Evolutionary conservation across 83 land plant species (phyloP).

Genomic region (Diphasiastrum complanatum): DNA sequence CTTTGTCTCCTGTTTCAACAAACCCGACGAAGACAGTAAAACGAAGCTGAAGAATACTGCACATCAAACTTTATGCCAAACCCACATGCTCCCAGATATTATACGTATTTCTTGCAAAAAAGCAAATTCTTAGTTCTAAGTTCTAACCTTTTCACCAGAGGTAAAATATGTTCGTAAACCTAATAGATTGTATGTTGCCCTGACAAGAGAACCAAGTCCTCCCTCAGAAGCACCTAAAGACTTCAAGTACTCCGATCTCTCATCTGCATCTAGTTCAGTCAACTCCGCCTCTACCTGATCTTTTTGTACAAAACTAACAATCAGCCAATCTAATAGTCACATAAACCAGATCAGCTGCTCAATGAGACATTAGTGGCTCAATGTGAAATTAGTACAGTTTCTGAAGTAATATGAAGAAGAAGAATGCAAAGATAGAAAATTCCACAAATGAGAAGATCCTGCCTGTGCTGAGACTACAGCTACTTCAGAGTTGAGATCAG

Average conservation of each 20-base stretch:
- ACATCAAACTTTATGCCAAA: background rate
- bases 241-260: slow-evolving; percentile 69
- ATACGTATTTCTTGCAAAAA: background rate
- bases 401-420: background rate
- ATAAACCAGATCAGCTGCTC: too few species aligned
- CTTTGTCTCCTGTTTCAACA: slow-evolving; percentile 69
- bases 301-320: background rate
- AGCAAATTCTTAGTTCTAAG: background rate
- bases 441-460: background rate
- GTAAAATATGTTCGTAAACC: slow-evolving; percentile 96
- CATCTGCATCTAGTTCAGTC: slow-evolving; percentile 82
- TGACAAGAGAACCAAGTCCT: slow-evolving; percentile 86
- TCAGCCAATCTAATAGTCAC: too few species aligned
- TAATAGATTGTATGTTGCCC: slow-evolving; percentile 75
- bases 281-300: slow-evolving; percentile 89
- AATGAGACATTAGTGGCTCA: too few species aligned
- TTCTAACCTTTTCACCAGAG: slow-evolving; percentile 83
- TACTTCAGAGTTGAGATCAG: slow-evolving; percentile 65
- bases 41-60: background rate
- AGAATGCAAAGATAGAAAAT: slow-evolving; percentile 9
- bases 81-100: background rate
- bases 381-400: too few species aligned
- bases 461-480: slow-evolving; percentile 97
- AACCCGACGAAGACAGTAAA: background rate
- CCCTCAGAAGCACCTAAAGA: slow-evolving; percentile 90